These are phyloP conservation scores for Favolaschia claudopus DNA, from an alignment of 768 basidiomycete species.

Conservation along the genomic window DNA sequence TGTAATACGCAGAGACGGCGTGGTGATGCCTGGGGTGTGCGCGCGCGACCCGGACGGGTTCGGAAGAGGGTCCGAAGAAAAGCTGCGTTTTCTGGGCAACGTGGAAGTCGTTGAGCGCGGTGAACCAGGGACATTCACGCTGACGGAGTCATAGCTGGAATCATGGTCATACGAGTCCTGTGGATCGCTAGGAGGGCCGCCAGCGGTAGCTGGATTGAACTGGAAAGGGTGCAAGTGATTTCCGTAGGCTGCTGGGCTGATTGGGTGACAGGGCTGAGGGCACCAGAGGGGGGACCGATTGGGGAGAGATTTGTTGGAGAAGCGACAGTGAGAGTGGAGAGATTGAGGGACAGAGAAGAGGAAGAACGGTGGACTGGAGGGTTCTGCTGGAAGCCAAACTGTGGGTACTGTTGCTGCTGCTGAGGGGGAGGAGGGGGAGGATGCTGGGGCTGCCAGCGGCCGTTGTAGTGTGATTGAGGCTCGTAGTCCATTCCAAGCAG, in stretches of 20 bases:
- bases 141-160: constrained; percentile 38
- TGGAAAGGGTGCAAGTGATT: constrained; percentile 54
- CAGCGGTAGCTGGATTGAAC: constrained; percentile 47
- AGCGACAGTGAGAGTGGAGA: constrained; percentile 69
- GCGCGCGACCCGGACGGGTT: constrained; percentile 23
- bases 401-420: constrained; percentile 37
- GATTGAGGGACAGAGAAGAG: constrained; percentile 65
- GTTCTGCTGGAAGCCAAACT: constrained; percentile 37
- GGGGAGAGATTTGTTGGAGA: constrained; percentile 74
- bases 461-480: constrained; percentile 17
- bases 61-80: constrained; percentile 53
- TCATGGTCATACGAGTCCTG: constrained; percentile 40
- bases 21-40: constrained; percentile 22
- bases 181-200: constrained; percentile 9
- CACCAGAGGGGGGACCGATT: constrained; percentile 53
- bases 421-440: constrained; percentile 36
- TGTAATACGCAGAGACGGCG: constrained; percentile 34
- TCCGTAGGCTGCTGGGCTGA: constrained; percentile 58
- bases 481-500: no score
- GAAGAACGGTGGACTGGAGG: constrained; percentile 30
- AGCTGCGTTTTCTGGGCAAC: constrained; percentile 73
- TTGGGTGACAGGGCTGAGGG: constrained; percentile 66
- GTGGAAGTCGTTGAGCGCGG: constrained; percentile 61
- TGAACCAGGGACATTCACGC: constrained; percentile 43
- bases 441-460: constrained; percentile 42